Percentiles rank a stretch among this genome's conserved stretches.
These are phyloP conservation scores for Stagonosporopsis chrysanthemi DNA, from an alignment of 2,329 filamentous ascomycete genomes.

Conservation along the genomic window DNA sequence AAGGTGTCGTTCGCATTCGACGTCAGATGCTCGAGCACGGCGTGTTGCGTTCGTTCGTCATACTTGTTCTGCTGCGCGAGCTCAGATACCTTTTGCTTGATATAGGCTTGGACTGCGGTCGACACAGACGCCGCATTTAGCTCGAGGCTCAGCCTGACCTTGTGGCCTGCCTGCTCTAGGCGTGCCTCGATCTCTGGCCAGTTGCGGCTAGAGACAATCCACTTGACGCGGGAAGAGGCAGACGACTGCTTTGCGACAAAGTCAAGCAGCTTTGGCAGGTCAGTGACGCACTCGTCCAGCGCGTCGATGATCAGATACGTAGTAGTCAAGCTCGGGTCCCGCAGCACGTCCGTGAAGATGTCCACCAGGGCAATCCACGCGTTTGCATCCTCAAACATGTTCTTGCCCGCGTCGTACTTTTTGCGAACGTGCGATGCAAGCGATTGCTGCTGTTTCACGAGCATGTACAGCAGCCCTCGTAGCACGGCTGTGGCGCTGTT, in stretches of 20 bases:
- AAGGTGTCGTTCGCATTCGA: background rate
- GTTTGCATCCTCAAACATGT: conserved; percentile 22
- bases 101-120: conserved; percentile 49
- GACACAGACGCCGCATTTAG: conserved; percentile 38
- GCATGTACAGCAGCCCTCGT: conserved; percentile 54
- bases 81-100: conserved; percentile 42
- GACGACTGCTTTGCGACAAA: conserved; percentile 4
- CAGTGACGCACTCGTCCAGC: conserved; percentile 22
- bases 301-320: conserved; percentile 26
- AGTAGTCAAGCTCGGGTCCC: conserved; percentile 34
- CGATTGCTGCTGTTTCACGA: conserved; percentile 41
- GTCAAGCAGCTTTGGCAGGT: conserved; percentile 13
- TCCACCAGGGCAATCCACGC: conserved; percentile 23
- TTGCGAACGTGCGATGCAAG: conserved; percentile 16
- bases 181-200: conserved; percentile 1
- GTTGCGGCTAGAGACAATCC: conserved; percentile 21
- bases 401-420: conserved; percentile 13
- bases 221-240: conserved; percentile 13
- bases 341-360: conserved; percentile 53
- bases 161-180: conserved; percentile 30
- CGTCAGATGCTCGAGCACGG: background rate
- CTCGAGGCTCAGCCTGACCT: conserved; percentile 40
- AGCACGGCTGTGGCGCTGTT: conserved; percentile 49
- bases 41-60: background rate
- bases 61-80: conserved; percentile 25